Conservation (phyloP, 805 yeast species). For the Ogataea sp. region DNA sequence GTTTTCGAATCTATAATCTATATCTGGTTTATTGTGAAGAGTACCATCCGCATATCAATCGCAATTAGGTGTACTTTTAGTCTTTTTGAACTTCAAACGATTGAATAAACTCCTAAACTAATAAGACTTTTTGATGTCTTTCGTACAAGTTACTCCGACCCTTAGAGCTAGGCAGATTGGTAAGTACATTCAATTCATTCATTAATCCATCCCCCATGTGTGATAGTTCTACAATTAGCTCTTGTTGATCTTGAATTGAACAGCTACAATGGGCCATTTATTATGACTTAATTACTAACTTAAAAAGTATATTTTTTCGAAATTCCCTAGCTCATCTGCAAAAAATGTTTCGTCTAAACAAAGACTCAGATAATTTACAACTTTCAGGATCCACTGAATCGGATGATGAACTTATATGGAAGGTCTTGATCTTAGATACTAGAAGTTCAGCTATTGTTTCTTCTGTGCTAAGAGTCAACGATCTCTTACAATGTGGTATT, state of each 20-base stretch:
- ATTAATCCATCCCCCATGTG: no score
- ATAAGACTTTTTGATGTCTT: slow-evolving; percentile 9
- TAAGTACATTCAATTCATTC: slow-evolving; percentile 11
- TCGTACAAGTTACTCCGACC: slow-evolving; percentile 13
- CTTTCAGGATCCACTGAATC: slow-evolving; percentile 40
- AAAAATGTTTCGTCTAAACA: slow-evolving; percentile 80
- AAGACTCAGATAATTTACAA: slow-evolving; percentile 44
- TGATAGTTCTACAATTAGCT: no score
- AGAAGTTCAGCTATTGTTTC: slow-evolving; percentile 82
- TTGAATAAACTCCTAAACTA: background rate
- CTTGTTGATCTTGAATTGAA: no score
- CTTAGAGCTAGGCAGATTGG: slow-evolving; percentile 35
- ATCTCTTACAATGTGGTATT: slow-evolving; percentile 80
- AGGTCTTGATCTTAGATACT: slow-evolving; percentile 75
- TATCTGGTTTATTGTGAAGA: background rate
- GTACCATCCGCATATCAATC: no score
- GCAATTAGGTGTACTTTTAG: no score
- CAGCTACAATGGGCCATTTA: no score
- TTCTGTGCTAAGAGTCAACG: slow-evolving; percentile 88
- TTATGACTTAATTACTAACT: no score
- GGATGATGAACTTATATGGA: slow-evolving; percentile 77
- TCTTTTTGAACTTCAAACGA: background rate
- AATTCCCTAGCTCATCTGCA: slow-evolving; percentile 50
- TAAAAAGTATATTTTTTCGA: no score
- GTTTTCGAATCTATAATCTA: no score